Conservation (phyloP, 2,329 filamentous ascomycete genomes). For the Diaporthe nobilis region DNA sequence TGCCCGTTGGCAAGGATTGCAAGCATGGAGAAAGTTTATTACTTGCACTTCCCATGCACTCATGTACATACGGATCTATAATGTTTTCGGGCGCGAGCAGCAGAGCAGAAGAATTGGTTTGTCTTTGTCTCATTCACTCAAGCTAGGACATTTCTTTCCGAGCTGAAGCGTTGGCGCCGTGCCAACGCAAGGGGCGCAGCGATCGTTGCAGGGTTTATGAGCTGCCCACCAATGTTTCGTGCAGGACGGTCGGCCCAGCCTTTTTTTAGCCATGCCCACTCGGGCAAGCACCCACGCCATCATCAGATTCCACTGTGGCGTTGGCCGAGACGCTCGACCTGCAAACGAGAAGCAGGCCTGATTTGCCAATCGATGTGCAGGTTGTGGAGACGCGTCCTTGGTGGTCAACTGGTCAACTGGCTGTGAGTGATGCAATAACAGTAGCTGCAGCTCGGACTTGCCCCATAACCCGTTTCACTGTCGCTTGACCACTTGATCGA, state of each 20-base stretch:
- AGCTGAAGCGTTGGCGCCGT: constrained; percentile 26
- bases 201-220: constrained; percentile 28
- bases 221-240: constrained; percentile 31
- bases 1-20: not conserved
- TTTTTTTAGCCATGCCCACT: constrained; percentile 33
- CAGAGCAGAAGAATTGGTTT: not conserved
- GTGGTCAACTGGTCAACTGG: constrained; percentile 4
- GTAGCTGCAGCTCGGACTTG: constrained; percentile 5
- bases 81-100: not conserved
- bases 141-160: constrained; percentile 31
- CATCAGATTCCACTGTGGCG: constrained; percentile 33
- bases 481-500: constrained; percentile 1
- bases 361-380: constrained; percentile 14
- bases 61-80: too few species aligned
- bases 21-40: not conserved
- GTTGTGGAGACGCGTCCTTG: constrained; percentile 8
- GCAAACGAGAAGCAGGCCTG: not conserved
- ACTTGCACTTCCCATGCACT: not conserved
- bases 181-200: constrained; percentile 31
- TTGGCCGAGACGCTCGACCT: constrained; percentile 27
- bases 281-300: constrained; percentile 31
- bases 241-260: constrained; percentile 22
- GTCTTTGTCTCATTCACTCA: not conserved
- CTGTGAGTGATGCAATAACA: constrained; percentile 36
- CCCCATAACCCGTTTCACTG: constrained; percentile 24